A percentile compares a stretch with the other conserved stretches of the same genome.
Conservation (phyloP, 441 rosid species). For the Croton laevigatus region DNA sequence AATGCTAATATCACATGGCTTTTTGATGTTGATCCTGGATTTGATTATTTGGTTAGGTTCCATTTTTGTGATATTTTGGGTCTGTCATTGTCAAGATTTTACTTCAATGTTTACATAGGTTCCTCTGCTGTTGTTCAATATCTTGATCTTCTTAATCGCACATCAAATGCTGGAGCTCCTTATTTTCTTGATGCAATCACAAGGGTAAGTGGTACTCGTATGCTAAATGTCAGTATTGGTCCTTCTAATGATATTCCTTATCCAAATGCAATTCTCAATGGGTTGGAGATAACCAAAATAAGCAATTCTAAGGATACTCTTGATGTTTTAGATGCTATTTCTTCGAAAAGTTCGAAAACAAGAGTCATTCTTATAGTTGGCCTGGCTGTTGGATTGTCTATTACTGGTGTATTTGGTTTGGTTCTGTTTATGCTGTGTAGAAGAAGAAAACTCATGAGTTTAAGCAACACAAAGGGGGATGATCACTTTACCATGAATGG, state of each 20-base stretch:
- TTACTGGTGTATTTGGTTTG: slow-evolving; percentile 32
- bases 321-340: slow-evolving; percentile 39
- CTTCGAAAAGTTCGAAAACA: slow-evolving; percentile 28
- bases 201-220: slow-evolving; percentile 22
- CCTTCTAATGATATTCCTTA: slow-evolving; percentile 30
- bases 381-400: slow-evolving; percentile 39
- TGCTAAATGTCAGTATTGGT: slow-evolving; percentile 59
- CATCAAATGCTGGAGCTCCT: slow-evolving; percentile 49
- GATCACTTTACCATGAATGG: slow-evolving; percentile 26
- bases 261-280: slow-evolving; percentile 66
- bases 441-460: slow-evolving; percentile 35
- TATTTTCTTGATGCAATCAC: slow-evolving; percentile 59
- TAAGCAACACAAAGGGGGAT: slow-evolving; percentile 34
- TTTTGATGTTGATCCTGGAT: slow-evolving; percentile 61
- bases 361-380: slow-evolving; percentile 37
- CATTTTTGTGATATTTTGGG: slow-evolving; percentile 68
- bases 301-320: slow-evolving; percentile 57
- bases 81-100: slow-evolving; percentile 14
- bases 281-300: slow-evolving; percentile 81
- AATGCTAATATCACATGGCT: slow-evolving; percentile 71
- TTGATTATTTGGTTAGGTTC: slow-evolving; percentile 66
- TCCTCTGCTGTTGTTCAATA: slow-evolving; percentile 40
- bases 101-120: slow-evolving; percentile 53
- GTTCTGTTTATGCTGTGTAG: slow-evolving; percentile 35
- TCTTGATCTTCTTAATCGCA: slow-evolving; percentile 47